These are phyloP conservation scores for Mycena leptocephala DNA, from an alignment of 768 basidiomycete genomes.

Conservation along the genomic window DNA sequence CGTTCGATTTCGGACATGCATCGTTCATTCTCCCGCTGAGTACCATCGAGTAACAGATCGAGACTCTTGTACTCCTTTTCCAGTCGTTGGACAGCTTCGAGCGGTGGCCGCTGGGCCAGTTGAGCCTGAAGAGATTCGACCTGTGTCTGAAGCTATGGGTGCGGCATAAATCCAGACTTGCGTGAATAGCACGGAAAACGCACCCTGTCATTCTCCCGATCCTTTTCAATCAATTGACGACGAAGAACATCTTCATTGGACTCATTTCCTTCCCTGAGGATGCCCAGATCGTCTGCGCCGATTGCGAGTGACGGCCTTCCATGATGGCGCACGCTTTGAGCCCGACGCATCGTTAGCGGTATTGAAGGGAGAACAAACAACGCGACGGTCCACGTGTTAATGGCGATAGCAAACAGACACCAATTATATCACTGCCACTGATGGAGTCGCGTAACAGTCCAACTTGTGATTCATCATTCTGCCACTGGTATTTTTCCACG, in stretches of 20 bases:
- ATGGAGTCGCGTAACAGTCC: not conserved
- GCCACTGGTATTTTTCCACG: no score
- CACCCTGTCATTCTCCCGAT: constrained; percentile 82
- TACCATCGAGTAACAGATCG: constrained; percentile 84
- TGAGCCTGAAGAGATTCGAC: constrained; percentile 77
- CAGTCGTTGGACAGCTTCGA: constrained; percentile 76
- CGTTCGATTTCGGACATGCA: constrained; percentile 88
- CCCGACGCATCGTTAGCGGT: constrained; percentile 65
- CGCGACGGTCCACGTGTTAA: constrained; percentile 17
- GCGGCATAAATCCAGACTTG: not conserved
- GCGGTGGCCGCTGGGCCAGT: constrained; percentile 77
- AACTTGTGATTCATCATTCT: no score
- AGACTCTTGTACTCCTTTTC: constrained; percentile 84
- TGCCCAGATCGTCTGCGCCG: constrained; percentile 71
- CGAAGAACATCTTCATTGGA: constrained; percentile 74
- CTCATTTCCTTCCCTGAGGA: constrained; percentile 74
- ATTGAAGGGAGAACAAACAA: not conserved
- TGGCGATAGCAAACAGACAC: not conserved
- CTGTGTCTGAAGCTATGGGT: constrained; percentile 71
- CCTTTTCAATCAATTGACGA: constrained; percentile 76
- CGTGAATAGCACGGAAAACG: constrained; percentile 9
- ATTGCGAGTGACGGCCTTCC: constrained; percentile 67
- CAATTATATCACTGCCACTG: not conserved
- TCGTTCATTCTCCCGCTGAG: constrained; percentile 89
- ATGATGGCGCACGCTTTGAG: constrained; percentile 76